Evolutionary conservation across 1,139 yeast genomes (phyloP), one percentile per base, ranked within the genome.

Genomic region (Lodderomyces oxycetoniae): DNA sequence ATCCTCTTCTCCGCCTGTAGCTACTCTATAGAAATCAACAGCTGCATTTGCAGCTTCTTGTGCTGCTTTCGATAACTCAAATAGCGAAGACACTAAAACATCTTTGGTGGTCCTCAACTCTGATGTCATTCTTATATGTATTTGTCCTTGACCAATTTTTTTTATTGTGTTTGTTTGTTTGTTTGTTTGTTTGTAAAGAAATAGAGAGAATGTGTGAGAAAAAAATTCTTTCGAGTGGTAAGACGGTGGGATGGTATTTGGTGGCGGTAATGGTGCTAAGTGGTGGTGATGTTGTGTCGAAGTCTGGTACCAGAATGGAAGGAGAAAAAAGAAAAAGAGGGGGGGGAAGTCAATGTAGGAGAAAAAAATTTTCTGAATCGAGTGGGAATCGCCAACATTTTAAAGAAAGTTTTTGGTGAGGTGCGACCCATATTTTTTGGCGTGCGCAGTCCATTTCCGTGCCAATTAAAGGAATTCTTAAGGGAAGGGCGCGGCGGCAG

Each of bases 51-150:
- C 64, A 31, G 91, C 85, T 38, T 82, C 88, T 44, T 73, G 77
- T 30, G 95, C 89, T 14, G 89, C 85, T 52, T 79, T 83, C 34
- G 93, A 79, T 40, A 86, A 73, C 54, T 82, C 88, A 50, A 80
- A 81, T 40, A 86, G 73, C 5, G 94, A 75, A 28, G 93, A 74
- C 42, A 86, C 88, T 32, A 85, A 71, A 59, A 79, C 58, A 50
- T 67, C 70, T 52, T 65, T 65, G 25, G 70, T 61, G 37, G 54
- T 52, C 52, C 66, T 63, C 40, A 58, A 53, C 33, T 61, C 67
- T 30, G 64, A 45, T n/a, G n/a, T n/a, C 68, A 61, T 62, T 35
- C 29, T 30, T 25, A 20, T 20, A 21, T 21, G 28, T 13, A 16
- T 11, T 15, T n/a, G 4, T 23, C 30, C 29, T 23, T 32, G 22